Conservation (phyloP, 805 yeast genomes). For the Wickerhamomyces ciferrii region DNA sequence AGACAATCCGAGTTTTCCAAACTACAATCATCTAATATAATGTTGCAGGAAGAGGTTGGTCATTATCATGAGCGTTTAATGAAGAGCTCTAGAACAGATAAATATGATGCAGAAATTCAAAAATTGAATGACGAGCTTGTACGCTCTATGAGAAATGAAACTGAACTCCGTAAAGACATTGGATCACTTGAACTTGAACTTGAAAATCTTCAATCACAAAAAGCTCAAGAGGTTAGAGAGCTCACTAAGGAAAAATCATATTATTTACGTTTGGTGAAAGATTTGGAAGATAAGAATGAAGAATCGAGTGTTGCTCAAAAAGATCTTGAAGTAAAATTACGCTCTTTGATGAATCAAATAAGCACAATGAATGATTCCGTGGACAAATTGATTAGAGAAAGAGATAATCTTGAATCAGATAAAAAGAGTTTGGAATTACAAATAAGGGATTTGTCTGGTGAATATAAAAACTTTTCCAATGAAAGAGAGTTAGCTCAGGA, state of each 20-base stretch:
- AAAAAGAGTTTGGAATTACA: constrained; percentile 41
- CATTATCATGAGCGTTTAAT: constrained; percentile 44
- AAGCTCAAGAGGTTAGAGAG: constrained; percentile 30
- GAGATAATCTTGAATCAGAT: constrained; percentile 52
- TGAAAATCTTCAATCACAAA: constrained; percentile 44
- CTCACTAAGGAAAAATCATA: constrained; percentile 37
- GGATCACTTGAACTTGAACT: constrained; percentile 56
- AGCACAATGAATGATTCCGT: constrained; percentile 52
- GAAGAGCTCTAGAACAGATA: constrained; percentile 35
- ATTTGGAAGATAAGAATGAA: constrained; percentile 39
- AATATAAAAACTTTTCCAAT: constrained; percentile 31
- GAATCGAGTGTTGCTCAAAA: constrained; percentile 33
- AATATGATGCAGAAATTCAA: constrained; percentile 45
- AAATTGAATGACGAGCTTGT: constrained; percentile 48
- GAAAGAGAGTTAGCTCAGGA: constrained; percentile 20
- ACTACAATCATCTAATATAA: constrained; percentile 39
- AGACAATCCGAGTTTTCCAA: constrained; percentile 50
- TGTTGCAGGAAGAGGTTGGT: constrained; percentile 50
- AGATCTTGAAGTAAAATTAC: constrained; percentile 39
- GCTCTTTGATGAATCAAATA: constrained; percentile 46
- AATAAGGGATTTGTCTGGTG: constrained; percentile 33
- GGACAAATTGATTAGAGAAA: constrained; percentile 55
- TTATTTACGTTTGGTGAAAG: constrained; percentile 33
- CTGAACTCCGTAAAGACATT: constrained; percentile 57
- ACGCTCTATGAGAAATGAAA: constrained; percentile 56